phyloP scores from a whole-genome alignment of 2,329 filamentous ascomycete species.

The Dothideomycetidae sp. region DNA sequence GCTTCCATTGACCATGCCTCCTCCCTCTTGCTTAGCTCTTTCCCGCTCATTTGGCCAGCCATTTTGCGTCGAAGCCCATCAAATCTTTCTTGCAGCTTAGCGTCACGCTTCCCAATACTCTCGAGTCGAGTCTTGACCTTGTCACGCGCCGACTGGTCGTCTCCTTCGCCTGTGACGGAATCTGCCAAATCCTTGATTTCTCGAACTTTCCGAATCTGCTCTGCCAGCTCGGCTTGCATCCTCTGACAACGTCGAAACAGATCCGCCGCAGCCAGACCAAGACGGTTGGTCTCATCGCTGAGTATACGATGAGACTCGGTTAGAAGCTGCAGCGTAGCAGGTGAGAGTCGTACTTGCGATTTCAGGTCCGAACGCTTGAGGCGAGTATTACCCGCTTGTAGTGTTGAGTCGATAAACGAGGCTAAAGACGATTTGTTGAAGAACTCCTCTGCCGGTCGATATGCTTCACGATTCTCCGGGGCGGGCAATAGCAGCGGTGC shows the following conservation, averaged over 20 bases:
- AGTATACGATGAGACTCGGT: slow-evolving; percentile 60
- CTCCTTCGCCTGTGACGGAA: slow-evolving; percentile 46
- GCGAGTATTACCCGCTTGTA: slow-evolving; percentile 31
- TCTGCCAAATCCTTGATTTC: slow-evolving; percentile 55
- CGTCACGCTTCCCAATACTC: slow-evolving; percentile 41
- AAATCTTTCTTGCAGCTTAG: slow-evolving; percentile 43
- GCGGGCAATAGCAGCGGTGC: slow-evolving; percentile 21
- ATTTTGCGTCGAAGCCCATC: slow-evolving; percentile 43
- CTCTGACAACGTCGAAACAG: slow-evolving; percentile 57
- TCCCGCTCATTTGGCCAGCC: slow-evolving; percentile 30
- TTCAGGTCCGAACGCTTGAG: slow-evolving; percentile 47
- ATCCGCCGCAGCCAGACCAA: slow-evolving; percentile 57
- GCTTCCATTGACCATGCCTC: slow-evolving; percentile 43
- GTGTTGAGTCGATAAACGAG: slow-evolving; percentile 40
- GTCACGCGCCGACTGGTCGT: slow-evolving; percentile 30
- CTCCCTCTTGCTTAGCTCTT: slow-evolving; percentile 48
- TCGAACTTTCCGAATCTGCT: slow-evolving; percentile 52
- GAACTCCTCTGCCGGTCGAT: slow-evolving; percentile 48
- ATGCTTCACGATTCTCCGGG: slow-evolving; percentile 51
- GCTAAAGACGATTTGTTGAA: slow-evolving; percentile 44
- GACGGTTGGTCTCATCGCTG: slow-evolving; percentile 51
- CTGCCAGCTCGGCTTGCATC: slow-evolving; percentile 51
- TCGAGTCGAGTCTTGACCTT: slow-evolving; percentile 46
- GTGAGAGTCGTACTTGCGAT: slow-evolving; percentile 55
- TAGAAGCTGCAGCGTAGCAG: slow-evolving; percentile 55